Percentiles rank a stretch among this genome's conserved stretches.
phyloP scores from a whole-genome alignment of 257 asterid genomes.

The Cynanchum wilfordii region DNA sequence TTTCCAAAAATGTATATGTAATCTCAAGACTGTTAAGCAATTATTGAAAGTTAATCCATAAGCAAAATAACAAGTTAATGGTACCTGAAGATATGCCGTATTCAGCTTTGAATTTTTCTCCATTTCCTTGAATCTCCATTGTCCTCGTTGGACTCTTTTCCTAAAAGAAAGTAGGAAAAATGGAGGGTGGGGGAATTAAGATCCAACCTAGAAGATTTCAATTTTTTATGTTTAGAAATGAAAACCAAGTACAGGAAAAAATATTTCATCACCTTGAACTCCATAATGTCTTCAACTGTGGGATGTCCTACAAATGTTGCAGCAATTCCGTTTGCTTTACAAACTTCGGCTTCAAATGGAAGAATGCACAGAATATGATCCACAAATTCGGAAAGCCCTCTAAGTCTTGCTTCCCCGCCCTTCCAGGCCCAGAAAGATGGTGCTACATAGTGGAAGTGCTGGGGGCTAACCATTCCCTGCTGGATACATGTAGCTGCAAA shows the following conservation, averaged over 20 bases:
- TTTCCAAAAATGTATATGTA: neutral
- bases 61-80: constrained; percentile 4
- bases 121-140: constrained; percentile 54
- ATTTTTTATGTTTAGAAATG: neutral
- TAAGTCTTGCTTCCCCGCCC: constrained; percentile 89
- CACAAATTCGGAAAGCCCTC: constrained; percentile 58
- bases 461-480: constrained; percentile 43
- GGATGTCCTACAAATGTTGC: constrained; percentile 99
- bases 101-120: constrained; percentile 48
- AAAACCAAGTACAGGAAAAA: neutral
- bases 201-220: neutral
- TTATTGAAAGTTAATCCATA: neutral
- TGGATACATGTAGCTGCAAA: constrained; percentile 64
- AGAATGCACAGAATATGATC: constrained; percentile 91
- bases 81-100: constrained; percentile 70
- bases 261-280: constrained; percentile 43
- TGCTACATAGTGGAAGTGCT: constrained; percentile 86
- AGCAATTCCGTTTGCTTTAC: constrained; percentile 59
- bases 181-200: no score
- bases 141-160: constrained; percentile 28
- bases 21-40: neutral
- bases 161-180: constrained; percentile 23
- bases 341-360: constrained; percentile 84
- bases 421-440: constrained; percentile 99
- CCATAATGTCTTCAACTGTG: constrained; percentile 69